These are phyloP conservation scores for Paraconiothyrium sp. DNA, from an alignment of 2,329 filamentous ascomycete genomes.

Conservation along the genomic window DNA sequence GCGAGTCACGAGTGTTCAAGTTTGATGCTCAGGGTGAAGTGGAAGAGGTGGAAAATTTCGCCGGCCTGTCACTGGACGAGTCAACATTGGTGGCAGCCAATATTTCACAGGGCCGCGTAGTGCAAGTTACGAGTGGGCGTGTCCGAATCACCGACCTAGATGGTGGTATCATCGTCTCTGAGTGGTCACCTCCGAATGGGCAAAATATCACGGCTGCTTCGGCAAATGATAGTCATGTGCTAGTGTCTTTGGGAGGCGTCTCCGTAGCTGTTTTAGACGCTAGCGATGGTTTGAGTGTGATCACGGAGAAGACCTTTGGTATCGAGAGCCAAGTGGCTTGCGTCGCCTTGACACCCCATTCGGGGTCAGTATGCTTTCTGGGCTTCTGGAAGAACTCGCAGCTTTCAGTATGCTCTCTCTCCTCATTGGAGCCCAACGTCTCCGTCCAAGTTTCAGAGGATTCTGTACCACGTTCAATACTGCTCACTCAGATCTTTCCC, in stretches of 20 bases:
- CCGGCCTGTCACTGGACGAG: slow-evolving; percentile 73
- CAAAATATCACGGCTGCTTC: slow-evolving; percentile 79
- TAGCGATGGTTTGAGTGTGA: slow-evolving; percentile 64
- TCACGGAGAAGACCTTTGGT: slow-evolving; percentile 68
- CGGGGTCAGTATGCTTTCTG: slow-evolving; percentile 75
- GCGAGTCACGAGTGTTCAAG: slow-evolving; percentile 82
- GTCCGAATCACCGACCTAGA: slow-evolving; percentile 71
- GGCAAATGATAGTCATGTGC: slow-evolving; percentile 72
- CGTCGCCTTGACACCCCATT: slow-evolving; percentile 74
- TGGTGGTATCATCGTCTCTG: slow-evolving; percentile 60
- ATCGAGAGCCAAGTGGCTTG: slow-evolving; percentile 83
- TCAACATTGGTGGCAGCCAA: slow-evolving; percentile 78
- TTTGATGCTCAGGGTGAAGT: slow-evolving; percentile 80
- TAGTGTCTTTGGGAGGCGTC: slow-evolving; percentile 81
- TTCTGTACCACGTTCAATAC: slow-evolving; percentile 83
- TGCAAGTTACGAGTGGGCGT: slow-evolving; percentile 78
- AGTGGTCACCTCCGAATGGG: slow-evolving; percentile 64
- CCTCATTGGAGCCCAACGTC: slow-evolving; percentile 71
- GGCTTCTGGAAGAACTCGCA: slow-evolving; percentile 89
- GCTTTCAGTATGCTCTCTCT: slow-evolving; percentile 76
- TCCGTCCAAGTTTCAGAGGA: slow-evolving; percentile 67
- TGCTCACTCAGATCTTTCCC: slow-evolving; percentile 77
- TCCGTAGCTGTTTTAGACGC: slow-evolving; percentile 70
- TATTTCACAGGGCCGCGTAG: slow-evolving; percentile 68
- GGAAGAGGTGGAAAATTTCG: slow-evolving; percentile 83